These are phyloP conservation scores for Orbilia quercus DNA, from an alignment of 2,329 filamentous ascomycete genomes.

Conservation along the genomic window DNA sequence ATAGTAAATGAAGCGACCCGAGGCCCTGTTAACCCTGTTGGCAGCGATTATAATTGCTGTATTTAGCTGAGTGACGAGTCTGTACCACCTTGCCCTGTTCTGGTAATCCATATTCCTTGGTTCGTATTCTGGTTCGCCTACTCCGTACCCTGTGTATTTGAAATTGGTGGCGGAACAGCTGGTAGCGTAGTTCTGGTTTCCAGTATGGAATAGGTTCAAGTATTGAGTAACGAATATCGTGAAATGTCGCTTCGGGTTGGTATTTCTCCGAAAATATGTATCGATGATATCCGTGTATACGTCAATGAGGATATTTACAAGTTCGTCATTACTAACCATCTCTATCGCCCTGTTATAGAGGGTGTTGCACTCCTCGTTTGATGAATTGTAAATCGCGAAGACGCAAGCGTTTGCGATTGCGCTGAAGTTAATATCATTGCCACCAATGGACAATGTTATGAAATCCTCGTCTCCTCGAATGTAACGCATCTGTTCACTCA, in stretches of 20 bases:
- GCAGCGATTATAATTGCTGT: conserved; percentile 1
- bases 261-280: background rate
- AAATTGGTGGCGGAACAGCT: conserved; percentile 11
- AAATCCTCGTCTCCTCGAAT: conserved; percentile 26
- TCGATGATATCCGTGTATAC: conserved; percentile 4
- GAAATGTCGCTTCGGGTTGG: conserved; percentile 26
- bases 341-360: background rate
- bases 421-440: conserved; percentile 20
- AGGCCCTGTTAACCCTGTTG: conserved; percentile 1
- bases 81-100: background rate
- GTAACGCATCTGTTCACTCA: conserved; percentile 10
- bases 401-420: conserved; percentile 18
- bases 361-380: background rate
- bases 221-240: conserved; percentile 23
- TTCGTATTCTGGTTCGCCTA: background rate
- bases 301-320: background rate
- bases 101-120: background rate
- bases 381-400: conserved; percentile 8
- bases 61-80: conserved; percentile 2
- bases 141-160: background rate
- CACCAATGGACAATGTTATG: conserved; percentile 33
- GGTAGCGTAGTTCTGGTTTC: background rate
- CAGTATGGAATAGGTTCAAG: conserved; percentile 1
- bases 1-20: background rate
- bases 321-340: background rate